phyloP scores from a whole-genome alignment of 2,329 filamentous ascomycete species.

The Cladophialophora carrionii region DNA sequence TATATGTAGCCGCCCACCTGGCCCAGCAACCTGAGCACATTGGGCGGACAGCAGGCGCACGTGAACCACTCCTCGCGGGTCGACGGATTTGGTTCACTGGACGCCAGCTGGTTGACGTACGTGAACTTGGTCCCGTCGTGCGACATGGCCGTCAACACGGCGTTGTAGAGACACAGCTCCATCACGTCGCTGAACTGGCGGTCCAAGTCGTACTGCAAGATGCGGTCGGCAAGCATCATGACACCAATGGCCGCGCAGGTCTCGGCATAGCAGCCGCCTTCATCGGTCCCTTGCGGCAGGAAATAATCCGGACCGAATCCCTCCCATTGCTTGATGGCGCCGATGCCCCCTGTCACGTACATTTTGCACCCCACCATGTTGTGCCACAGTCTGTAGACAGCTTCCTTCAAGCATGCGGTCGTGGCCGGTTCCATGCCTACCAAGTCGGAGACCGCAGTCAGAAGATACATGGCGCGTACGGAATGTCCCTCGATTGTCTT shows the following conservation, averaged over 20 bases:
- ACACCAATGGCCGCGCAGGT: constrained; percentile 64
- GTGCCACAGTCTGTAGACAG: constrained; percentile 58
- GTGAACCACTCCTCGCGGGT: constrained; percentile 62
- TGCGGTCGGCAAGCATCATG: constrained; percentile 63
- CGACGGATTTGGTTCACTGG: constrained; percentile 55
- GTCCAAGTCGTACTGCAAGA: constrained; percentile 59
- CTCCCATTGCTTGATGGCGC: constrained; percentile 62
- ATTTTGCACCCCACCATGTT: constrained; percentile 66
- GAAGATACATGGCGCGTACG: constrained; percentile 64
- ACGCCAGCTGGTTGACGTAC: constrained; percentile 65
- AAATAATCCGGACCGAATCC: constrained; percentile 64
- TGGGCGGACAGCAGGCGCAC: constrained; percentile 64
- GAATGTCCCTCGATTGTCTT: constrained; percentile 61
- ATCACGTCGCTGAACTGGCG: constrained; percentile 61
- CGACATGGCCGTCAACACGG: constrained; percentile 62
- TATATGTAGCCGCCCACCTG: constrained; percentile 62
- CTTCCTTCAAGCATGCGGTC: constrained; percentile 38
- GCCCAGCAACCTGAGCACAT: constrained; percentile 60
- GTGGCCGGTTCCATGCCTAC: constrained; percentile 40
- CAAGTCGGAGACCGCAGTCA: constrained; percentile 62
- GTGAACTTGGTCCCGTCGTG: constrained; percentile 62
- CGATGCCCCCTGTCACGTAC: constrained; percentile 66
- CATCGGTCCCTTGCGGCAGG: constrained; percentile 61
- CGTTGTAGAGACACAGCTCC: constrained; percentile 65
- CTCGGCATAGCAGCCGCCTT: constrained; percentile 66